These are phyloP conservation scores for Aspergillus alliaceus DNA, from an alignment of 2,329 filamentous ascomycete genomes.

Conservation along the genomic window DNA sequence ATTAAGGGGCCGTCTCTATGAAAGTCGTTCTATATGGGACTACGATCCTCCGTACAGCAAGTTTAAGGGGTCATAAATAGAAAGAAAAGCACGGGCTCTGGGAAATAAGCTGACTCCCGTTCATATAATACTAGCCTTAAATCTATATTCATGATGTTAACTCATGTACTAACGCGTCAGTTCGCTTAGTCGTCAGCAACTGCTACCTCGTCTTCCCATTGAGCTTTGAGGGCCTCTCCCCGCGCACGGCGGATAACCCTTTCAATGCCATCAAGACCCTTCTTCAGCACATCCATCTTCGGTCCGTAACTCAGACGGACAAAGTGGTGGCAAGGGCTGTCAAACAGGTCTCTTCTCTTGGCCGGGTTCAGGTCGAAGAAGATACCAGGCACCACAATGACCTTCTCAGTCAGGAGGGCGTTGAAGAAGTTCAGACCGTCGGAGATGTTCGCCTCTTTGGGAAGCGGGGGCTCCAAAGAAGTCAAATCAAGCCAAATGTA, in stretches of 20 bases:
- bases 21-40: background rate
- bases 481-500: constrained; percentile 77
- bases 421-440: constrained; percentile 98
- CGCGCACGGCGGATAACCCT: constrained; percentile 62
- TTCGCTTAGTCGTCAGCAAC: constrained; percentile 33
- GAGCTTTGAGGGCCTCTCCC: constrained; percentile 27
- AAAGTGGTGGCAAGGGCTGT: constrained; percentile 91
- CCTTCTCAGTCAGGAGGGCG: constrained; percentile 87
- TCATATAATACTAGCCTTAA: background rate
- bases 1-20: background rate
- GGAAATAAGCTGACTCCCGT: background rate
- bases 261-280: constrained; percentile 82
- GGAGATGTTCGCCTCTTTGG: constrained; percentile 67
- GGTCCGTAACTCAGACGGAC: constrained; percentile 83
- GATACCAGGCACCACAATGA: constrained; percentile 94
- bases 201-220: constrained; percentile 39
- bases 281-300: constrained; percentile 73
- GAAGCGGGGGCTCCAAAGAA: constrained; percentile 52
- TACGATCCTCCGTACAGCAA: background rate
- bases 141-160: background rate
- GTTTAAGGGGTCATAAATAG: background rate
- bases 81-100: background rate
- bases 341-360: constrained; percentile 85
- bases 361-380: constrained; percentile 97
- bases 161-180: background rate